These are phyloP conservation scores for Melaleuca alternifolia DNA, from an alignment of 345 rosid genomes.

Conservation along the genomic window DNA sequence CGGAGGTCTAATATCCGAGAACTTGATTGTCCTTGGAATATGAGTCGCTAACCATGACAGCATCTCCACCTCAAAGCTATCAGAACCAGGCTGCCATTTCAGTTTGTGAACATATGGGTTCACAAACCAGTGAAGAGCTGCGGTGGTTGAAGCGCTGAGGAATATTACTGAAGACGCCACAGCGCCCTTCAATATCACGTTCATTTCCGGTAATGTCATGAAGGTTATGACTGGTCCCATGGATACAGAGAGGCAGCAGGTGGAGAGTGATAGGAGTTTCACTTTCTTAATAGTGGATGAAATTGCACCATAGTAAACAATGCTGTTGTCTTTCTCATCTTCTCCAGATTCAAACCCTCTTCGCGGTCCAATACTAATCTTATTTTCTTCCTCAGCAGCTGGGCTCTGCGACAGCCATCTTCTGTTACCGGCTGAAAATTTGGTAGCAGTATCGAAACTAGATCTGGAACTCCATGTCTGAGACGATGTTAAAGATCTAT, in stretches of 20 bases:
- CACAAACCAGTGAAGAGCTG: conserved; percentile 81
- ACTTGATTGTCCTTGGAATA: conserved; percentile 52
- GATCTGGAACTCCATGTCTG: conserved; percentile 12
- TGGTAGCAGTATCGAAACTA: conserved; percentile 8
- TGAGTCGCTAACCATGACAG: conserved; percentile 80
- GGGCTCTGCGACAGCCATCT: conserved; percentile 62
- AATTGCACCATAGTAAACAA: conserved; percentile 73
- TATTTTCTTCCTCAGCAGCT: conserved; percentile 35
- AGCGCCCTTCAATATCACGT: conserved; percentile 85
- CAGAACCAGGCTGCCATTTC: conserved; percentile 89
- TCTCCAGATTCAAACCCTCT: conserved; percentile 17
- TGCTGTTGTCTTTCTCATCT: conserved; percentile 33
- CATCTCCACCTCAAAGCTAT: conserved; percentile 86
- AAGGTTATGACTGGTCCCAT: conserved; percentile 86
- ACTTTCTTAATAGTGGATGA: conserved; percentile 90
- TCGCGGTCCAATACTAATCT: conserved; percentile 73
- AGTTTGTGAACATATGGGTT: conserved; percentile 91
- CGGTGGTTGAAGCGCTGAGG: conserved; percentile 76
- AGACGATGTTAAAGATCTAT: conserved; percentile 22
- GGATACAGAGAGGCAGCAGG: conserved; percentile 93
- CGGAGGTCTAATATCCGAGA: conserved; percentile 63
- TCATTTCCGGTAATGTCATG: conserved; percentile 75
- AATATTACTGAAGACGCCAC: conserved; percentile 82
- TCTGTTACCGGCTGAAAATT: conserved; percentile 11
- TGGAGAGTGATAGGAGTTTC: conserved; percentile 84